Conservation (phyloP, 129 eudicot species). For the Oenanthe sinensis region DNA sequence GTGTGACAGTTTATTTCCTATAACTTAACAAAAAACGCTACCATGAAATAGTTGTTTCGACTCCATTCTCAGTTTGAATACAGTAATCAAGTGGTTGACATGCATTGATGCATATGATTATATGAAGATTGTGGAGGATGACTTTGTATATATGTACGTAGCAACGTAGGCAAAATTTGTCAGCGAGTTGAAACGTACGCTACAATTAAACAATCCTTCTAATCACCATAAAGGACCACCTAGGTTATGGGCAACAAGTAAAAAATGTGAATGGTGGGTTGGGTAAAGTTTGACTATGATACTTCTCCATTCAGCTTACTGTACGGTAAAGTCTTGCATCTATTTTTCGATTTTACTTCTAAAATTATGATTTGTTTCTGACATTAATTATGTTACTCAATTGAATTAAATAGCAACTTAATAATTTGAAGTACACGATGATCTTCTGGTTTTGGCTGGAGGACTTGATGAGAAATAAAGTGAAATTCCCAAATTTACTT, state of each 20-base stretch:
- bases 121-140: background rate
- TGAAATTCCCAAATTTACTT: no score
- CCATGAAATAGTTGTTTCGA: background rate
- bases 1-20: no score
- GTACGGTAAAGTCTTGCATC: background rate
- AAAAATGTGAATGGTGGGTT: background rate
- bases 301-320: background rate
- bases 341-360: background rate
- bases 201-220: background rate
- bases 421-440: background rate
- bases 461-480: no score
- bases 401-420: no score
- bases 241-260: background rate
- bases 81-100: background rate
- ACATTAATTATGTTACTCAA: background rate
- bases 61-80: background rate
- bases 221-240: no score
- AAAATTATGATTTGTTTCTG: background rate
- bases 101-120: no score
- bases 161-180: background rate
- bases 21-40: background rate
- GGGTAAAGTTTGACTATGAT: constrained; percentile 12
- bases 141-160: background rate
- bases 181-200: background rate
- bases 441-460: background rate